Evolutionary conservation across 257 asterid species (phyloP), one percentile per base, ranked within the genome.

Genomic region (Gentiana macrophylla): DNA sequence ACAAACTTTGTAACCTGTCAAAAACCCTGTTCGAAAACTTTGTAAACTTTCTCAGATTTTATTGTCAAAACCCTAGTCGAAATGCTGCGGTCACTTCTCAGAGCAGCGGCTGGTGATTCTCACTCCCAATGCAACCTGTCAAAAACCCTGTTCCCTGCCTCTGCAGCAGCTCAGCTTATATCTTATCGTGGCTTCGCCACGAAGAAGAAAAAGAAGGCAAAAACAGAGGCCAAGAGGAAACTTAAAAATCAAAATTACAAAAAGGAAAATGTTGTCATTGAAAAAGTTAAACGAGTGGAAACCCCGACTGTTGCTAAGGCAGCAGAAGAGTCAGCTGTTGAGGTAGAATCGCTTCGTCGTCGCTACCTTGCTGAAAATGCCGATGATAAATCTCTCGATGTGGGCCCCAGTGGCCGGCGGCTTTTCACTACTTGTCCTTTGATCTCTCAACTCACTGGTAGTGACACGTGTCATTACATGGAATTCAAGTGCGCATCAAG

Each of bases 351-450:
- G 60, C 86, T 74, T 55, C 76, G 74, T 64, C 95, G 93, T 61
- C 91, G 84, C 12, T 82, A 50, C 74, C 83, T 92, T 52, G 82
- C 79, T 5, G 94, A 81, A 72, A 95, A 85, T 57, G 85, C 77
- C 5, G 74, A 72, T 47, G 80, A 85, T 60, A 81, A 86, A 6
- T 63, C 84, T n/a, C 84, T 88, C 12, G 90, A 92, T 49, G 74
- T 85, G 0, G 94, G 95, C 44, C 86, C 91, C 56, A 64, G 82
- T 69, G 95, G 89, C 55, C 86, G 89, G 53, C 83, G 94, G 4
- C 82, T 88, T 35, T 92, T 92, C 84, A 77, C 89, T 9, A 62
- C 77, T 43, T 53, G 82, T 35, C 33, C 64, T 47, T 76, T 94
- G 32, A 74, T 88, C 60, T 80, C 94, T 10, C 47, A 62, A 60